Base-by-base conservation (phyloP, 2,329 filamentous ascomycete genomes). In the Mariannaea sp. region DNA sequence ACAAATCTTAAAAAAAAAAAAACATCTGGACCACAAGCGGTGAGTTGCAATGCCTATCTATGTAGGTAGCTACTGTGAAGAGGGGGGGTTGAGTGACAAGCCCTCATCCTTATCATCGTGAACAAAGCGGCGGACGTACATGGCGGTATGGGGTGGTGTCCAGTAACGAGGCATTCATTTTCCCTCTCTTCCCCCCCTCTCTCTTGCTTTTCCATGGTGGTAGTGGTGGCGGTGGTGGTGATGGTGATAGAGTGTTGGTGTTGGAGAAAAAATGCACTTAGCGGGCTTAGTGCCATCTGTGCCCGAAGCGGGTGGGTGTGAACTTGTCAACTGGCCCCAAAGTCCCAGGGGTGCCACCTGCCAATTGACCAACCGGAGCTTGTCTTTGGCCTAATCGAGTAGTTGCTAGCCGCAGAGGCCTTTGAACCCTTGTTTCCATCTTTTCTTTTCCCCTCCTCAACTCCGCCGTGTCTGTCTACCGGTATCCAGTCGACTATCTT, bases 371-470 rank as follows among this genome's bases (percentile, higher is more conserved):
- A 66, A 66, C 65, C 54, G 55, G 50, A 59, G 48, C 53, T 47
- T 41, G 54, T 50, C 56, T 55, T 32, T 52, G 54, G 53, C 64
- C 64, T 36, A 66, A 66, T 66, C 59, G 62, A 66, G 64, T 65
- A 66, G 64, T 66, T 53, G 49, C 53, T 56, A 55, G 51, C n/a
- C n/a, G n/a, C n/a, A 24, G 22, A 5, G 8, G 5, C 38, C 26
- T 49, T 33, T 49, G 38, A 48, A 63, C 47, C 63, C 63, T 47
- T 65, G 63, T 50, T 36, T 24, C 42, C 33, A 27, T 17, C 24
- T 43, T 43, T 26, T 30, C 20, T 22, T 20, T 10, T 50, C 27
- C 30, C 27, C 33, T 30, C 39, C n/a, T n/a, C n/a, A n/a, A 16
- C 16, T 16, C 16, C 16, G 14, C 19, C 26, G 16, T n/a, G 13